Percentiles rank a stretch among this genome's conserved stretches.
phyloP scores from a whole-genome alignment of 257 asterid species.

The Linderniella brevidens region DNA sequence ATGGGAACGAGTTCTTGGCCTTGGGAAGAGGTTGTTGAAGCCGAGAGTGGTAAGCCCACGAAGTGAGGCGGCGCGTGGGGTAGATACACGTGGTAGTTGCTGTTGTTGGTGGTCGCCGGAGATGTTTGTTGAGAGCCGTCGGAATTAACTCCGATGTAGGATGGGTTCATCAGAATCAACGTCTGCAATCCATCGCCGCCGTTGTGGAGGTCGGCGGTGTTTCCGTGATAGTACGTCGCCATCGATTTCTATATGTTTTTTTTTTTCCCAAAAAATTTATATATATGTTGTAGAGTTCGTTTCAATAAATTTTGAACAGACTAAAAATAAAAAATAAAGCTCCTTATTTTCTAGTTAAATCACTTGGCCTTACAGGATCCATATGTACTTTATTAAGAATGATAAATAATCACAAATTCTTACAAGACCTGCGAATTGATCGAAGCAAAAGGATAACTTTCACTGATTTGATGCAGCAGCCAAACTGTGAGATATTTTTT shows the following conservation, averaged over 20 bases:
- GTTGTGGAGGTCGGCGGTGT: conserved; percentile 54
- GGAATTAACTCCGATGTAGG: conserved; percentile 69
- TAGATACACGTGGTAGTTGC: conserved; percentile 9
- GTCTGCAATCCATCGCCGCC: conserved; percentile 75
- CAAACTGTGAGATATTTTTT: too few species aligned
- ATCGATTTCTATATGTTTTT: too few species aligned
- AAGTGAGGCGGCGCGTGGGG: conserved; percentile 59
- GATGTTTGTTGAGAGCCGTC: too few species aligned
- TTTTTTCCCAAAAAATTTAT: not conserved
- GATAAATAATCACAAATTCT: not conserved
- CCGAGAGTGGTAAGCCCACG: conserved; percentile 55
- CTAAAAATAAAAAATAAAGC: not conserved
- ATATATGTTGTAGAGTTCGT: not conserved
- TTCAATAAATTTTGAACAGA: conserved; percentile 9
- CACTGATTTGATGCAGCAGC: conserved; percentile 65
- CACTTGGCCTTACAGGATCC: too few species aligned
- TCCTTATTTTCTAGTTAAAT: too few species aligned
- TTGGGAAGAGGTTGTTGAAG: too few species aligned
- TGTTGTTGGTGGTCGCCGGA: too few species aligned
- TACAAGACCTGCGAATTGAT: conserved; percentile 27
- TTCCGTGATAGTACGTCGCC: conserved; percentile 82
- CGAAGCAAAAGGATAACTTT: conserved; percentile 22
- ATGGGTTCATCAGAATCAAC: conserved; percentile 79
- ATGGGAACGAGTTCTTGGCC: too few species aligned
- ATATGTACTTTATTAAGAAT: not conserved